phyloP scores from a whole-genome alignment of 345 rosid genomes.

The Eucalyptus globulus region DNA sequence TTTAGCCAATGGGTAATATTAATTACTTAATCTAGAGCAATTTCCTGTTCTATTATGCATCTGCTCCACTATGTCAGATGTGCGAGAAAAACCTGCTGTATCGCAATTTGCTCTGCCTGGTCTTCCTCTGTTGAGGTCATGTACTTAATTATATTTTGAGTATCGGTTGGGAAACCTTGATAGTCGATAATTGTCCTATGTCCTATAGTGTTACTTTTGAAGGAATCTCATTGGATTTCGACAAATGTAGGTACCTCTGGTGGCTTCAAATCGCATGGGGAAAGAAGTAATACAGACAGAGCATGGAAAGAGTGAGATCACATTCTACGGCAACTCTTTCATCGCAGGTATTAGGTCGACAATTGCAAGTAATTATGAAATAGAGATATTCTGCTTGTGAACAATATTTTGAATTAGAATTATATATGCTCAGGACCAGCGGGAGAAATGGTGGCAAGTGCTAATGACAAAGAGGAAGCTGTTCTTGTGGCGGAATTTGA shows the following conservation, averaged over 20 bases:
- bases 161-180: neutral
- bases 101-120: neutral
- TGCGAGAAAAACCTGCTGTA: neutral
- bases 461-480: slow-evolving; percentile 66
- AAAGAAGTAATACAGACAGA: slow-evolving; percentile 70
- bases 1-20: neutral
- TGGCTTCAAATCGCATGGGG: slow-evolving; percentile 80
- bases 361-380: neutral
- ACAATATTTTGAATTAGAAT: neutral
- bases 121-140: neutral
- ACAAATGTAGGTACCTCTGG: slow-evolving; percentile 55
- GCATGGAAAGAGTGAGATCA: slow-evolving; percentile 74
- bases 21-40: neutral
- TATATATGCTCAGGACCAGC: slow-evolving; percentile 46
- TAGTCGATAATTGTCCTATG: neutral
- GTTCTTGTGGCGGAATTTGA: slow-evolving; percentile 76
- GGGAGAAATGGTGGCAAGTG: slow-evolving; percentile 66
- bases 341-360: slow-evolving; percentile 45
- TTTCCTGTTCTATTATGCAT: neutral
- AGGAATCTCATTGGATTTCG: neutral
- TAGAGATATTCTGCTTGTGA: neutral
- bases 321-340: slow-evolving; percentile 81
- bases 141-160: neutral
- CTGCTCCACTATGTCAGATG: neutral
- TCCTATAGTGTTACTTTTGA: neutral